These are phyloP conservation scores for Eleusine coracana DNA, from an alignment of 176 grass and related monocot species.

Conservation along the genomic window DNA sequence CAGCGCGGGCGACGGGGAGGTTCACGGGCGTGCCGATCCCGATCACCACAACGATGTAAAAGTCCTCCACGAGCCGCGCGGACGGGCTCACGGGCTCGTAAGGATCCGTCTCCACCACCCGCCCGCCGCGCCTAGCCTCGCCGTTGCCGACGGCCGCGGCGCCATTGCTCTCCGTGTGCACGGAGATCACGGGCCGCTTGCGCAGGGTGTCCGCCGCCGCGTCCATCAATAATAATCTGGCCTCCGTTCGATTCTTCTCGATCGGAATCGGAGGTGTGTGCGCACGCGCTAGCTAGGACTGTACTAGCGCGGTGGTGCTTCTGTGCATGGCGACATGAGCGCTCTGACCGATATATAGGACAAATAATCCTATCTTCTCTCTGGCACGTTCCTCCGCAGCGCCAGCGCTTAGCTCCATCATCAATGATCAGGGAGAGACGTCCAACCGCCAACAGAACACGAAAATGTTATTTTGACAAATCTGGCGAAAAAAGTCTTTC, in stretches of 20 bases:
- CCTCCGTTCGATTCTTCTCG: background rate
- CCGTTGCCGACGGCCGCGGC: background rate
- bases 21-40: slow-evolving; percentile 49
- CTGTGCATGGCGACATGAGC: background rate
- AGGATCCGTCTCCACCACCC: background rate
- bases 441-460: slow-evolving; percentile 13
- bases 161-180: slow-evolving; percentile 19
- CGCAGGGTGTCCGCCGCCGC: slow-evolving; percentile 8
- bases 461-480: background rate
- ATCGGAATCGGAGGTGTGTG: too few species aligned
- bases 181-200: slow-evolving; percentile 39
- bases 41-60: slow-evolving; percentile 72
- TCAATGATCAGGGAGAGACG: background rate
- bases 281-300: background rate
- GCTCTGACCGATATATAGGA: background rate
- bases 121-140: background rate
- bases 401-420: too few species aligned
- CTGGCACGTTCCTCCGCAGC: too few species aligned
- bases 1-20: slow-evolving; percentile 46
- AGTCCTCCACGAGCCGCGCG: slow-evolving; percentile 64
- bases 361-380: background rate
- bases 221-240: background rate
- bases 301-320: background rate
- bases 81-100: slow-evolving; percentile 69
- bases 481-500: background rate